phyloP scores from a whole-genome alignment of 192 early-diverging fungal species.

The Rhizoclosmatium globosum region DNA sequence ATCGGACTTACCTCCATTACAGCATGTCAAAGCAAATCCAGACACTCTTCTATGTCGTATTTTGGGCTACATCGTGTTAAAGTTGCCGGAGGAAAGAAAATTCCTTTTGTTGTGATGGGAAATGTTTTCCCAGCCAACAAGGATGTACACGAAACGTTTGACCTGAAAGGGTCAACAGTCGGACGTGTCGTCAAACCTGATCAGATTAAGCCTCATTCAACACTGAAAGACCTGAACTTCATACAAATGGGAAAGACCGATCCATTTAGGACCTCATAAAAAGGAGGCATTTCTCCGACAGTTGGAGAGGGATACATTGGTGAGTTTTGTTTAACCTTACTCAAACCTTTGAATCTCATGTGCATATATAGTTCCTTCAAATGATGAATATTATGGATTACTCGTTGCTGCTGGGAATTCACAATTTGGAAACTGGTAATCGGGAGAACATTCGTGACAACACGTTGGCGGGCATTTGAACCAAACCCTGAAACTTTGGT shows the following conservation, averaged over 20 bases:
- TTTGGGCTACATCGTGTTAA: constrained; percentile 96
- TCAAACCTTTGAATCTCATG: background rate
- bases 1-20: background rate
- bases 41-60: constrained; percentile 93
- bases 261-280: constrained; percentile 83
- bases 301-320: constrained; percentile 82
- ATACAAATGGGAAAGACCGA: constrained; percentile 71
- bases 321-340: background rate
- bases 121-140: constrained; percentile 98
- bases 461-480: constrained; percentile 85
- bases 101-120: constrained; percentile 99
- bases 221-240: constrained; percentile 99
- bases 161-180: constrained; percentile 93
- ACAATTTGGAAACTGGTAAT: constrained; percentile 81
- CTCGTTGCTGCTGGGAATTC: constrained; percentile 91
- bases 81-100: constrained; percentile 88
- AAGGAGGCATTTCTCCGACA: constrained; percentile 80
- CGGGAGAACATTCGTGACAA: constrained; percentile 90
- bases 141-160: constrained; percentile 96
- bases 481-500: constrained; percentile 54
- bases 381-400: constrained; percentile 96
- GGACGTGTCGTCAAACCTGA: constrained; percentile 83
- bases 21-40: constrained; percentile 86
- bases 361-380: constrained; percentile 62
- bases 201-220: constrained; percentile 79